phyloP scores from a whole-genome alignment of 192 early-diverging fungal genomes.

The Backusella mclennaniae region DNA sequence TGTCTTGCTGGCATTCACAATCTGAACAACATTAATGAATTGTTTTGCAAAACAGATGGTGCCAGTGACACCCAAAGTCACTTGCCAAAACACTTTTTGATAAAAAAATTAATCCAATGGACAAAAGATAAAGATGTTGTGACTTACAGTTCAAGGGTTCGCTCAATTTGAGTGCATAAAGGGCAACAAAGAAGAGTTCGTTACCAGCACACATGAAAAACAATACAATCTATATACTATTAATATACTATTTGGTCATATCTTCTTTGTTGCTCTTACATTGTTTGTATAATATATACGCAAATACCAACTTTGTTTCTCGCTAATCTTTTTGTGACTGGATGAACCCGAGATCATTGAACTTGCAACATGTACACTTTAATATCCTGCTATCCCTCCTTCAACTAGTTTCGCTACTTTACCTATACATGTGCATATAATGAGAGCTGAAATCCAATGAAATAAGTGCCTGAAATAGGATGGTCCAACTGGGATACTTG shows the following conservation, averaged over 20 bases:
- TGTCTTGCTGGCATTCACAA: constrained; percentile 80
- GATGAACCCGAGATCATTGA: constrained; percentile 80
- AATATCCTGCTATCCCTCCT: not conserved
- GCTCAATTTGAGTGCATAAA: constrained; percentile 62
- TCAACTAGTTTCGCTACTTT: constrained; percentile 5
- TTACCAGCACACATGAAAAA: constrained; percentile 92
- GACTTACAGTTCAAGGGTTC: constrained; percentile 32
- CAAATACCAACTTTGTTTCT: constrained; percentile 72
- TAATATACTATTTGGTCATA: not conserved
- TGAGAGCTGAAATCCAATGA: constrained; percentile 94
- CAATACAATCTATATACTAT: constrained; percentile 61
- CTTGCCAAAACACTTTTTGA: constrained; percentile 19
- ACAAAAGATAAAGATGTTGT: too few species aligned
- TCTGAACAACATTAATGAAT: constrained; percentile 91
- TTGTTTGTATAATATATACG: constrained; percentile 92
- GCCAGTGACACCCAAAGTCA: constrained; percentile 44
- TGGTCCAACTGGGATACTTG: constrained; percentile 60
- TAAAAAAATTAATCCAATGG: not conserved
- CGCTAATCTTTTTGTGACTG: constrained; percentile 89
- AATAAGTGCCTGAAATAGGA: constrained; percentile 87
- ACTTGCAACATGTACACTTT: constrained; percentile 26
- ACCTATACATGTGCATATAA: constrained; percentile 99
- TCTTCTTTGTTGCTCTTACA: constrained; percentile 32
- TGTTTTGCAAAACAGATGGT: constrained; percentile 89
- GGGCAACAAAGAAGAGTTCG: constrained; percentile 86